Conservation (phyloP, 2,329 filamentous ascomycete species). For the Cladosporium colombiae region DNA sequence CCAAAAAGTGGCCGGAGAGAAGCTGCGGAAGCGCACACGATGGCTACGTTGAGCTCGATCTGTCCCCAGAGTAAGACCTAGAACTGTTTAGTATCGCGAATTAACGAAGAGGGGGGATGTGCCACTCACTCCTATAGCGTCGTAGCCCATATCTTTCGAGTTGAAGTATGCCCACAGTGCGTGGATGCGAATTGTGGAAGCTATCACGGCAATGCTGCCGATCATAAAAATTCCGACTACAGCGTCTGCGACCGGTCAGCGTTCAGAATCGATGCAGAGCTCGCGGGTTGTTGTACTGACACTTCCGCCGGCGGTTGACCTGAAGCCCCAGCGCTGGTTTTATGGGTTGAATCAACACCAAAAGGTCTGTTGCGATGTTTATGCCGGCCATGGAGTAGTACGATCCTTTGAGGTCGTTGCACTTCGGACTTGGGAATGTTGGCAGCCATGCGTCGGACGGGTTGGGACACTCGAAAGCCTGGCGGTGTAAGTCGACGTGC, state of each 20-base stretch:
- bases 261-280: neutral
- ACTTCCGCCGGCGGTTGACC: slow-evolving; percentile 4
- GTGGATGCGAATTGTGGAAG: neutral
- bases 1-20: slow-evolving; percentile 11
- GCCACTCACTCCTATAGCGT: slow-evolving; percentile 3
- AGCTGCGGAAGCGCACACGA: neutral
- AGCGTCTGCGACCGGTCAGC: neutral
- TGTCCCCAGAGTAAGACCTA: slow-evolving; percentile 26
- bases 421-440: neutral
- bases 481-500: neutral
- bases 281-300: neutral
- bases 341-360: neutral
- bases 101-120: neutral
- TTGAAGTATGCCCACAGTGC: neutral
- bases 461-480: slow-evolving; percentile 13
- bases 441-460: slow-evolving; percentile 10
- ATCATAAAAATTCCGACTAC: slow-evolving; percentile 9
- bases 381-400: neutral
- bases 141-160: neutral
- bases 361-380: slow-evolving; percentile 7
- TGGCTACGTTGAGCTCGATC: slow-evolving; percentile 17
- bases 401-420: neutral
- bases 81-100: neutral
- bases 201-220: slow-evolving; percentile 7
- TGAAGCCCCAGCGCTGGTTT: slow-evolving; percentile 2